Conservation (phyloP, 176 grass and related monocot species). For the Pontederia paniculata region DNA sequence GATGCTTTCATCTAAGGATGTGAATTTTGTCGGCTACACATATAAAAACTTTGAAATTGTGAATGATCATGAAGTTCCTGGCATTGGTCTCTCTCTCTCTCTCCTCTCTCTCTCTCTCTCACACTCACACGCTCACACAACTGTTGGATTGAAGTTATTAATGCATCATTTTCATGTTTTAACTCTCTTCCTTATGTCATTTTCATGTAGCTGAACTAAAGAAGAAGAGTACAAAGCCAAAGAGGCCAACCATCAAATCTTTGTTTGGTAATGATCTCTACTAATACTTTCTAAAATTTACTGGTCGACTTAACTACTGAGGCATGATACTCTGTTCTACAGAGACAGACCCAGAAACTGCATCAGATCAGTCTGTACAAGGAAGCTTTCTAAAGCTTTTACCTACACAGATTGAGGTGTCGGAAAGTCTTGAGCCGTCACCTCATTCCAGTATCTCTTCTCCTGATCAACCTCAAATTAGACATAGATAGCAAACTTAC, state of each 20-base stretch:
- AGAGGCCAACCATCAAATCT: slow-evolving; percentile 56
- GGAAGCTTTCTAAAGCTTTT: slow-evolving; percentile 39
- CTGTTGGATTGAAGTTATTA: neutral
- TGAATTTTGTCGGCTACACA: slow-evolving; percentile 22
- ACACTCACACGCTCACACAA: too few species aligned
- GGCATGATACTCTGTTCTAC: neutral
- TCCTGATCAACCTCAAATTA: slow-evolving; percentile 70
- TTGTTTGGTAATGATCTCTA: slow-evolving; percentile 44
- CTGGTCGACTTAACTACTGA: neutral
- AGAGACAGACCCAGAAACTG: slow-evolving; percentile 25
- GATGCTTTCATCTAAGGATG: slow-evolving; percentile 24
- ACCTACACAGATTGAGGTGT: slow-evolving; percentile 35
- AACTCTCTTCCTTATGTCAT: neutral
- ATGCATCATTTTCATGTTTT: too few species aligned
- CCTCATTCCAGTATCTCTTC: slow-evolving; percentile 66
- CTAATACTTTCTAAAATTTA: slow-evolving; percentile 5
- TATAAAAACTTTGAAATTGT: slow-evolving; percentile 28
- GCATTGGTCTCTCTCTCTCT: neutral
- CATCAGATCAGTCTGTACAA: slow-evolving; percentile 26
- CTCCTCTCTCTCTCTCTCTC: neutral
- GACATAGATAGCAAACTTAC: slow-evolving; percentile 54
- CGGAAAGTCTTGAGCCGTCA: slow-evolving; percentile 49
- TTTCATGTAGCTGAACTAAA: slow-evolving; percentile 39
- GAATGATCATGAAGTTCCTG: slow-evolving; percentile 13
- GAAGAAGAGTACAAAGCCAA: slow-evolving; percentile 57